Conservation (phyloP, 306 rosid species). For the Rosa chinensis region DNA sequence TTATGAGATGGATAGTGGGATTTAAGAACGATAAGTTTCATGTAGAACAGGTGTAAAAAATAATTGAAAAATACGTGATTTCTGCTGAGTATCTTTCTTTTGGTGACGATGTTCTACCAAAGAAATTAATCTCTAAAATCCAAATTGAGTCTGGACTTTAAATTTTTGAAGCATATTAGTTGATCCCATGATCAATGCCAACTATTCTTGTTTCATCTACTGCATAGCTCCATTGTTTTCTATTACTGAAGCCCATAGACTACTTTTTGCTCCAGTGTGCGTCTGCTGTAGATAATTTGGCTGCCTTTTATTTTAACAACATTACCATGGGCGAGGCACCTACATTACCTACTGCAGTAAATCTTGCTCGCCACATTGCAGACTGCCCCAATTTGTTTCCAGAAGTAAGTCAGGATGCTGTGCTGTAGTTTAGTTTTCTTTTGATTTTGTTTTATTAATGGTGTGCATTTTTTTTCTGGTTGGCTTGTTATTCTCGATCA, state of each 20-base stretch:
- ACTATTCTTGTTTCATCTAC: neutral
- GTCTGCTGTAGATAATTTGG: conserved; percentile 93
- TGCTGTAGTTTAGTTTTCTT: neutral
- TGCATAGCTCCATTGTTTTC: neutral
- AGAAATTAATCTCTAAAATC: neutral
- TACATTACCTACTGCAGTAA: conserved; percentile 69
- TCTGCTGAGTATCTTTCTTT: neutral
- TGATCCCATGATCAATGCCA: neutral
- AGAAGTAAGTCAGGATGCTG: conserved; percentile 52
- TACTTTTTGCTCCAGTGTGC: conserved; percentile 76
- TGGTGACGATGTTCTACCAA: neutral
- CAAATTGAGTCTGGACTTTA: neutral
- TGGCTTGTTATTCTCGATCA: neutral
- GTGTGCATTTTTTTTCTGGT: neutral
- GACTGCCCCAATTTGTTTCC: conserved; percentile 96
- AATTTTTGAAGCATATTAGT: neutral
- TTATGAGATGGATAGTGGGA: neutral
- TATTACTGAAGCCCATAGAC: conserved; percentile 17
- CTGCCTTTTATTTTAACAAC: conserved; percentile 92
- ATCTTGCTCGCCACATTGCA: conserved; percentile 78
- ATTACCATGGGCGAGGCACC: conserved; percentile 94
- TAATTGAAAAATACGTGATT: neutral
- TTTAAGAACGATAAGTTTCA: neutral
- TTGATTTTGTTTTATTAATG: neutral
- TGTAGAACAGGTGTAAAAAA: neutral